phyloP scores from a whole-genome alignment of 805 yeast species.

The Ogataea parapolymorpha region DNA sequence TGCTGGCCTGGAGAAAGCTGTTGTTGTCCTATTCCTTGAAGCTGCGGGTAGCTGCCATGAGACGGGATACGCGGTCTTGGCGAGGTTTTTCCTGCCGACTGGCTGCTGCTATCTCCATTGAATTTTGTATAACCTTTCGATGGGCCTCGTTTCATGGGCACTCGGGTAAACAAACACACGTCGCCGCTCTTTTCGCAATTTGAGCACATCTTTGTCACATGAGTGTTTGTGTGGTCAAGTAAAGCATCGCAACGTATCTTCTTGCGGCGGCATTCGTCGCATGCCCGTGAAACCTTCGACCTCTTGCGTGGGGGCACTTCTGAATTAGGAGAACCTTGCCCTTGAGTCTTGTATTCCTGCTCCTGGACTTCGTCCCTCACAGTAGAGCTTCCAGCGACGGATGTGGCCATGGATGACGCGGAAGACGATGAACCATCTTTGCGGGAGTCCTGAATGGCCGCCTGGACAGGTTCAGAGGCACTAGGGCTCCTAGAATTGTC shows the following conservation, averaged over 20 bases:
- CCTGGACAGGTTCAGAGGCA: background rate
- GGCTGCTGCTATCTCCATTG: conserved; percentile 42
- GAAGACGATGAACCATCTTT: conserved; percentile 4
- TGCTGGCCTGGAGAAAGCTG: conserved; percentile 13
- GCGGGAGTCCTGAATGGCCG: background rate
- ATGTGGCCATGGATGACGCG: conserved; percentile 7
- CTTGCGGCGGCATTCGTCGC: conserved; percentile 75
- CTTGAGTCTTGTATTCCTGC: background rate
- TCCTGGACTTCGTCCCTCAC: conserved; percentile 1
- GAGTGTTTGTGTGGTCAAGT: conserved; percentile 40
- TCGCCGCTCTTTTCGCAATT: conserved; percentile 62
- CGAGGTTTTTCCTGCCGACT: conserved; percentile 23
- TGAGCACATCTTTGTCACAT: conserved; percentile 53
- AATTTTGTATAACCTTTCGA: conserved; percentile 55
- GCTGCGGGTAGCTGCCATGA: conserved; percentile 11
- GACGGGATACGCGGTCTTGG: conserved; percentile 5
- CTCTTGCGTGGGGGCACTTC: conserved; percentile 46
- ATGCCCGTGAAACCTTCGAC: conserved; percentile 74
- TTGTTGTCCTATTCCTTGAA: conserved; percentile 12
- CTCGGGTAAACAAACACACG: conserved; percentile 62
- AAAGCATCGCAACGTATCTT: conserved; percentile 70
- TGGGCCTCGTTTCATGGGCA: conserved; percentile 78
- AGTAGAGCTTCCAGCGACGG: background rate
- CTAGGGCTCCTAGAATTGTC: background rate
- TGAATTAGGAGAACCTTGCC: background rate